Conservation (phyloP, 768 basidiomycete genomes). For the Lactarius evosmus region DNA sequence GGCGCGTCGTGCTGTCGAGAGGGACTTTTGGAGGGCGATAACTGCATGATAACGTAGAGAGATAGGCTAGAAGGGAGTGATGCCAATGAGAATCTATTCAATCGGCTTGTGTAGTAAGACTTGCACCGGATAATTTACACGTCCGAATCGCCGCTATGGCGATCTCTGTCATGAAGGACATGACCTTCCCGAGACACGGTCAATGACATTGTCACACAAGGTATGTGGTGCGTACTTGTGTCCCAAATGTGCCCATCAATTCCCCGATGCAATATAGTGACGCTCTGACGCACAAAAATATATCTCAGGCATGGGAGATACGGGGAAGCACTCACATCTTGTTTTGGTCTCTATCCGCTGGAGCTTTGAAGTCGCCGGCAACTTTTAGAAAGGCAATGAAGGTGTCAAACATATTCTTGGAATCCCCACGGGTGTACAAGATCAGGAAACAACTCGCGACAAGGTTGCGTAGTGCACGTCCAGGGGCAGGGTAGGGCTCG, state of each 20-base stretch:
- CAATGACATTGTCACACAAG: constrained; percentile 1
- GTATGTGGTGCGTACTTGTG: constrained; percentile 57
- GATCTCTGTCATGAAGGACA: constrained; percentile 94
- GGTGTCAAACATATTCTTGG: constrained; percentile 82
- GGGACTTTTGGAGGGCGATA: constrained; percentile 69
- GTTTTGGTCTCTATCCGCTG: constrained; percentile 53
- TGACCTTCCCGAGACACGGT: constrained; percentile 55
- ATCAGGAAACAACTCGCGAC: constrained; percentile 72
- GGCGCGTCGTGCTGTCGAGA: constrained; percentile 78
- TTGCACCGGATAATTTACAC: constrained; percentile 66
- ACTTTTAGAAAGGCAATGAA: constrained; percentile 73
- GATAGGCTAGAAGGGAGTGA: constrained; percentile 51
- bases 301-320: not conserved
- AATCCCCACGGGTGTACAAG: constrained; percentile 78
- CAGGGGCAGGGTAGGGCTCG: constrained; percentile 73
- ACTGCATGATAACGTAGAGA: constrained; percentile 82
- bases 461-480: constrained; percentile 78
- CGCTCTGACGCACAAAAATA: constrained; percentile 48
- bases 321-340: constrained; percentile 54
- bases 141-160: constrained; percentile 61
- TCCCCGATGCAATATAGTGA: constrained; percentile 87
- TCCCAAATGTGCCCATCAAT: constrained; percentile 79
- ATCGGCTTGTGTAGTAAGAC: constrained; percentile 32
- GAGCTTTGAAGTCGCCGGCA: constrained; percentile 65
- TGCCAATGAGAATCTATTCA: constrained; percentile 4